Evolutionary conservation across 805 yeast genomes (phyloP).

Genomic region (Teunomyces cretensis): DNA sequence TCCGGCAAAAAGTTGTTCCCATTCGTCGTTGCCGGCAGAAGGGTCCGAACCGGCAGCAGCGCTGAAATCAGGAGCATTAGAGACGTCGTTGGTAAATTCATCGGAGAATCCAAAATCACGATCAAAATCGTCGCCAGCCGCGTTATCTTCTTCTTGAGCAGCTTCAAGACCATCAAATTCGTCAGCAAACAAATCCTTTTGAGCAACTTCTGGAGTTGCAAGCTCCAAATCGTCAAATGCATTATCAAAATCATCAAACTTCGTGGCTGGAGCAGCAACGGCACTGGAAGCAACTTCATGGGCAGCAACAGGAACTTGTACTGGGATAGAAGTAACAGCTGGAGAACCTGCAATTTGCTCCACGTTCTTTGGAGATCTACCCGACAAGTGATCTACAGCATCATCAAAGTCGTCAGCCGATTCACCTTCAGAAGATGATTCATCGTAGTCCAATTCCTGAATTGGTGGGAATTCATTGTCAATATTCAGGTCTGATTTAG

Average conservation of each 20-base stretch:
- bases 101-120: constrained; percentile 24
- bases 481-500: constrained; percentile 6
- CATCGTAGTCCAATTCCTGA: constrained; percentile 52
- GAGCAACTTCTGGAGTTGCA: constrained; percentile 18
- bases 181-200: constrained; percentile 33
- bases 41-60: constrained; percentile 9
- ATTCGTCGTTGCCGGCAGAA: constrained; percentile 59
- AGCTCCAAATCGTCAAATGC: constrained; percentile 41
- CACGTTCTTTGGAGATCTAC: neutral
- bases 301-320: too few species aligned
- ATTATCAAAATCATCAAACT: constrained; percentile 32
- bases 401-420: constrained; percentile 34
- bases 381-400: constrained; percentile 31
- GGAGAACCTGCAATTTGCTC: neutral
- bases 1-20: constrained; percentile 93
- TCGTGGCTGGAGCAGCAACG: neutral
- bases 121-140: constrained; percentile 28
- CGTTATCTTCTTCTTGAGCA: constrained; percentile 27
- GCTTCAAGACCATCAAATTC: constrained; percentile 40
- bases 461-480: constrained; percentile 65
- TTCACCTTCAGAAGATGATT: constrained; percentile 42
- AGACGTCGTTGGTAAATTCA: constrained; percentile 25
- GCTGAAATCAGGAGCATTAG: constrained; percentile 15
- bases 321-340: too few species aligned
- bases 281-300: neutral